Percentiles rank a stretch among this genome's conserved stretches.
These are phyloP conservation scores for Dactylellina drechsleri DNA, from an alignment of 2,329 filamentous ascomycete species.

Conservation along the genomic window DNA sequence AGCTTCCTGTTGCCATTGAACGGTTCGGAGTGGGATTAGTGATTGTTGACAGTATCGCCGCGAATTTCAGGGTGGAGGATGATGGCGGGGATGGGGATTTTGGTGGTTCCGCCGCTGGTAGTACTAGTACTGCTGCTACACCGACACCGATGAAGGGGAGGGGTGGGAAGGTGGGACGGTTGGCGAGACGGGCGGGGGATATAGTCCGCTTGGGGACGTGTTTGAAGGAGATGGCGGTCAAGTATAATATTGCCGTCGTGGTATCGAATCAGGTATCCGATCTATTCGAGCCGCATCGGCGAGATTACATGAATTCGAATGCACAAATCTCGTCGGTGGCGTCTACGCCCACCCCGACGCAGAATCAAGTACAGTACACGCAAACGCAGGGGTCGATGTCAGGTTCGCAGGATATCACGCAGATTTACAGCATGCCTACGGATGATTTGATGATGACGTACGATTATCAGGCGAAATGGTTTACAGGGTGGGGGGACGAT, in stretches of 20 bases:
- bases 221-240: conserved; percentile 78
- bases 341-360: conserved; percentile 21
- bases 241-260: conserved; percentile 81
- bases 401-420: conserved; percentile 20
- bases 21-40: conserved; percentile 82
- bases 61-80: conserved; percentile 94
- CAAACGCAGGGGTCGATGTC: conserved; percentile 16
- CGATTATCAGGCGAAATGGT: conserved; percentile 58
- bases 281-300: conserved; percentile 69
- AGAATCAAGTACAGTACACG: not conserved
- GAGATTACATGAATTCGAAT: conserved; percentile 1
- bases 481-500: conserved; percentile 57
- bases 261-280: conserved; percentile 96
- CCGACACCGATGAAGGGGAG: conserved; percentile 9
- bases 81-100: conserved; percentile 62
- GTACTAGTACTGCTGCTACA: conserved; percentile 1
- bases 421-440: conserved; percentile 15
- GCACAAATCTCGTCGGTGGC: conserved; percentile 33
- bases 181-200: conserved; percentile 80
- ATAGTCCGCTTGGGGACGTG: conserved; percentile 79
- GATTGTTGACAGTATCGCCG: conserved; percentile 89
- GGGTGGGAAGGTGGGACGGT: conserved; percentile 64
- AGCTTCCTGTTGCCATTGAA: conserved; percentile 84
- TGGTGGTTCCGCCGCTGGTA: conserved; percentile 55
- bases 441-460: conserved; percentile 54